Evolutionary conservation across 352 stramenopile genomes (phyloP), one percentile per base, ranked within the genome.

Genomic region (Peronospora belbahrii): DNA sequence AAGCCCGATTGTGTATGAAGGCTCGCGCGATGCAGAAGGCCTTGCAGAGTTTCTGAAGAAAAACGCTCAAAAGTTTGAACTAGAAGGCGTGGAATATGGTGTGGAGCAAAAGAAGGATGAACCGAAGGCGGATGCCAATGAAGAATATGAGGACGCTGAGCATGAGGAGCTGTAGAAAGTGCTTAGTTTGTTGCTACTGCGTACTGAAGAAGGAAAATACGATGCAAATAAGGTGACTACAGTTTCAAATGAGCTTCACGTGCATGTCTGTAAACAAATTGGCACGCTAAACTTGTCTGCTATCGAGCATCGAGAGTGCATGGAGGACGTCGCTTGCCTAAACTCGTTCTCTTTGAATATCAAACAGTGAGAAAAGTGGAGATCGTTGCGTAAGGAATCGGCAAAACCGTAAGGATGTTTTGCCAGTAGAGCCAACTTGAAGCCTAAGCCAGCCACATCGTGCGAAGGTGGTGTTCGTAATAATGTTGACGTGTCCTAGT

Each of bases 11-110:
- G 54, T 72, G 43, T 96, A 94, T 69, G 82, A 95, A 35, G 83
- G 79, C 27, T 71, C 72, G 9, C 81, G 82, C 34, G 83, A 95
- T 38, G 73, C 95, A 7, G 83, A 90, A 20, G 68, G 70, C 35
- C 78, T 96, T 40, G 75, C 84, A 33, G 70, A 77, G 24, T 96
- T 93, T 67, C 51, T 95, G 33, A 87, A 95, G 76, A 70, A 88
- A 67, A 84, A 94, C 59, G 79, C 81, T 18, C 67, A 88, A 56
- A 84, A 87, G 70, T 87, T 86, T 46, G 73, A 86, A 44, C 48
- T 85, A 6, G 72, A 85, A 33, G 78, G 75, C 49, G 55, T 58
- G 17, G 55, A 69, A 37, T 65, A 86, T 62, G 80, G 74, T 42
- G 56, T 70, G 6, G n/a, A n/a, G n/a, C n/a, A n/a, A n/a, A 70